Evolutionary conservation across 2,329 filamentous ascomycete species (phyloP), one percentile per base, ranked within the genome.

Genomic region (Venturia oleaginea): DNA sequence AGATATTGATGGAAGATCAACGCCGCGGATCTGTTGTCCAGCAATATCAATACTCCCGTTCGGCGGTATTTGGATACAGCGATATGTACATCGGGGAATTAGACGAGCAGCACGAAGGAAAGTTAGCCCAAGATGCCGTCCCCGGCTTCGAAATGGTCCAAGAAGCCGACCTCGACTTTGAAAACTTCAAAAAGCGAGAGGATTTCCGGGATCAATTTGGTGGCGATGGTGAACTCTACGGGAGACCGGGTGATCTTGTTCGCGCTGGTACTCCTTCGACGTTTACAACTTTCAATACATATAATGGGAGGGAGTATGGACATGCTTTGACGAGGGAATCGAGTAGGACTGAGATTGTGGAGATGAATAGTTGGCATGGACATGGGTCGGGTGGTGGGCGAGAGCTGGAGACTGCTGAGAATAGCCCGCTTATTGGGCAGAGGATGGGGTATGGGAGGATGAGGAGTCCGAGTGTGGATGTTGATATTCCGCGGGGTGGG

Each of bases 151-250:
- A 65, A 48, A 24, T 64, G 34, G 60, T 65, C 30, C 13, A 22
- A 30, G 60, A 65, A 43, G 24, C 30, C 15, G 59, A 65, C 15
- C 40, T 65, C 37, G 64, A 65, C 46, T 65, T 65, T 32, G 64
- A 65, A 43, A 65, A 64, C 17, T 65, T 63, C 32, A 65, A 65
- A 57, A 38, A 37, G 46, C 37, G 60, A 30, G 38, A 27, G 7
- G 64, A 65, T 43, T 65, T 65, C 38, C 13, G 64, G 27, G 64
- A 63, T n/a, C 61, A 65, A 30, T 65, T 65, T 32, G 64, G 64
- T 5, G 64, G 60, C 17, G 64, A 65, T 34, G 64, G 64, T 4
- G 64, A 65, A 48, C 60, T 65, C 6, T 65, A 55, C 46, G 64
- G 64, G 59, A 62, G 15, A 46, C 55, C 63, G 17, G 63, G 42